Conservation (phyloP, 371 early-diverging fungal species). For the Rhizopus sp. region DNA sequence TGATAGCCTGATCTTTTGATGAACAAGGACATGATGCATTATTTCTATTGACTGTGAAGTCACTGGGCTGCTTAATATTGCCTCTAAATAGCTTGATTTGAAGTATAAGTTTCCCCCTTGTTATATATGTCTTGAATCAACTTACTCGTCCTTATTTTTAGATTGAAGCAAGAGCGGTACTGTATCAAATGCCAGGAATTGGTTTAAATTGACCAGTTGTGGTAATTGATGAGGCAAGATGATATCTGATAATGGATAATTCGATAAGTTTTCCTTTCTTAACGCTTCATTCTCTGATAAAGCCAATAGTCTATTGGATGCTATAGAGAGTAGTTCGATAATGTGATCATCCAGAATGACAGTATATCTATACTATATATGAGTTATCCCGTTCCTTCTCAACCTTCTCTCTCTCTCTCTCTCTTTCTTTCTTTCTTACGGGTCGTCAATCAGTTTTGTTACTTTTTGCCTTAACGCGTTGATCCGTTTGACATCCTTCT, state of each 20-base stretch:
- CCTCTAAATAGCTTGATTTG: slow-evolving; percentile 21
- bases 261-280: slow-evolving; percentile 14
- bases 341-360: slow-evolving; percentile 12
- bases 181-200: slow-evolving; percentile 35
- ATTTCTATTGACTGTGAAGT: slow-evolving; percentile 61
- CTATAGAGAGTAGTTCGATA: slow-evolving; percentile 17
- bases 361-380: slow-evolving; percentile 8
- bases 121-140: neutral
- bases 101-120: neutral
- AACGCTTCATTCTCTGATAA: slow-evolving; percentile 43
- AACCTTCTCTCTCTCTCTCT: neutral
- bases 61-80: slow-evolving; percentile 29
- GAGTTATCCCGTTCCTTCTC: too few species aligned
- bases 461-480: slow-evolving; percentile 24
- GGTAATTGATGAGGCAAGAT: slow-evolving; percentile 29
- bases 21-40: slow-evolving; percentile 58
- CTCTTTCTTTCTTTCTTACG: slow-evolving; percentile 32
- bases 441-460: slow-evolving; percentile 33
- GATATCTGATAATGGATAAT: slow-evolving; percentile 10
- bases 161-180: slow-evolving; percentile 25
- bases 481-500: slow-evolving; percentile 8
- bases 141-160: slow-evolving; percentile 14
- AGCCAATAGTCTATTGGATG: slow-evolving; percentile 32
- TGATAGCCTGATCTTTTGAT: slow-evolving; percentile 29
- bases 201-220: slow-evolving; percentile 38